Evolutionary conservation across 345 rosid genomes (phyloP), one percentile per base, ranked within the genome.

Genomic region (Luvunga scandens): DNA sequence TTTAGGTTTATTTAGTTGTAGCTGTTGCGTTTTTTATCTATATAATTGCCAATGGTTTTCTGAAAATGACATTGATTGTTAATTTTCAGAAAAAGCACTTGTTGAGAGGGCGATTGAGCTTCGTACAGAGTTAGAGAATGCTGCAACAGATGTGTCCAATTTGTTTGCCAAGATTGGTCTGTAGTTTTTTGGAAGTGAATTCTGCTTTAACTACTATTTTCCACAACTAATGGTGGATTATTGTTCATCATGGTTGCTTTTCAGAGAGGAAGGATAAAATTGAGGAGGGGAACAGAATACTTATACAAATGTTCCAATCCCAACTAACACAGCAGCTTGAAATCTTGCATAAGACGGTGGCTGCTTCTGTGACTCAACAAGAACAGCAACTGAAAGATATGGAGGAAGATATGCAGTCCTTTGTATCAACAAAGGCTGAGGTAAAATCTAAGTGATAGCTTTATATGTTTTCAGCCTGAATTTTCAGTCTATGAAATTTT

Each of bases 351-450:
- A 90, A 86, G 89, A 88, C 92, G 59, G 95, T 94, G 66, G 97
- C 95, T 57, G 81, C 90, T 82, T 94, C 99, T 77, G 93, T 90
- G 71, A 90, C 91, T 72, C 98, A 87, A 75, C 99, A 94, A 84
- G 99, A 91, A 85, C 86, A 84, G 84, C 98, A 94, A 77, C 88
- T 94, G 79, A 94, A 90, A 80, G 91, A 81, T 78, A 94, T 96
- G 98, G 98, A 96, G 83, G 92, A 90, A 85, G 98, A 96, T 79
- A 92, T 96, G 98, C 91, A 89, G 83, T 89, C 98, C 77, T 94
- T 94, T 78, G 99, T 94, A 55, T 87, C 90, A 18, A 91, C 90
- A 48, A 96, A 96, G 85, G 84, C 92, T 60, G 91, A 91, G 91
- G 99, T 96, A 77, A 73, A 69, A 62, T 77, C 21, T 25, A 24